Base-by-base conservation (phyloP, 78 protist species). In the Guillardia theta region DNA sequence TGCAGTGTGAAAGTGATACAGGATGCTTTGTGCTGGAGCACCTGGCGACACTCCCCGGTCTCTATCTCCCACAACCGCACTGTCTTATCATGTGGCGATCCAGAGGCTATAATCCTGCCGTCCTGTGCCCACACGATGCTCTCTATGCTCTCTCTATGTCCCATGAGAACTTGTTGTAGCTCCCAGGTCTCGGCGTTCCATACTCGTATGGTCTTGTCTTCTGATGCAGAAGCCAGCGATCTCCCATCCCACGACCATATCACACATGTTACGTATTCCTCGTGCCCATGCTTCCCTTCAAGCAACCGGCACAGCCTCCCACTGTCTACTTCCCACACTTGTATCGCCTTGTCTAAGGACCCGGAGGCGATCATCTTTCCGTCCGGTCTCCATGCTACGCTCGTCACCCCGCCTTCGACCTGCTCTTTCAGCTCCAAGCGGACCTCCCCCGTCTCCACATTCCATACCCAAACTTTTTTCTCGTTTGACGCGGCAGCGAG, bases 341-440 rank as follows among this genome's bases (percentile, higher is more conserved):
- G 39, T 27, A 78, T 36, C 43, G 90, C 44, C 48, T 78, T 78
- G 90, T 78, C 90, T 4, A 0, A 0, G 21, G 43, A 24, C 12
- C 90, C 90, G 12, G 90, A 78, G 50, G 90, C 90, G 10, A 78
- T 24, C 48, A 50, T 78, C 33, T 43, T 78, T 19, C 90, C 90
- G 48, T 78, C n/a, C n/a, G n/a, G n/a, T n/a, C n/a, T n/a, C n/a
- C n/a, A n/a, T n/a, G n/a, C n/a, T n/a, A n/a, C n/a, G n/a, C n/a
- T n/a, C n/a, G n/a, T n/a, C n/a, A n/a, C n/a, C n/a, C n/a, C n/a
- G n/a, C n/a, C n/a, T n/a, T n/a, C n/a, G n/a, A n/a, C n/a, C n/a
- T n/a, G n/a, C n/a, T n/a, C n/a, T n/a, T n/a, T n/a, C n/a, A n/a
- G n/a, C n/a, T n/a, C n/a, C n/a, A n/a, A n/a, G n/a, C n/a, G n/a